phyloP scores from a whole-genome alignment of 1,139 yeast species.

The Blastobotrys buckinghamii region DNA sequence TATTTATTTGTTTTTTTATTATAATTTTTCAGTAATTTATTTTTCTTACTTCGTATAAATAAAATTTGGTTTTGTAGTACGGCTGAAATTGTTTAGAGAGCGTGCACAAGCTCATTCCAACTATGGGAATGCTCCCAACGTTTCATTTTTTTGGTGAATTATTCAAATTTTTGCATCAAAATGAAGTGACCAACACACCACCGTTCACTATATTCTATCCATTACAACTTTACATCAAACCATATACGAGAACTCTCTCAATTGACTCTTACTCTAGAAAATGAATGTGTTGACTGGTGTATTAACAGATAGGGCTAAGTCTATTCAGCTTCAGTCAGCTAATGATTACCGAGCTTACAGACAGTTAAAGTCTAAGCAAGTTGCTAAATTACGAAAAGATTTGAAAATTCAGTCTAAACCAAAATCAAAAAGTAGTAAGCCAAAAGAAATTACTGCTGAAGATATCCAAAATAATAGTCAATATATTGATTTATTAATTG shows the following conservation, averaged over 20 bases:
- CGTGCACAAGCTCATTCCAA: too few relatives aligned
- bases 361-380: constrained; percentile 34
- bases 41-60: too few relatives aligned
- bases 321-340: constrained; percentile 39
- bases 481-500: constrained; percentile 46
- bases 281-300: constrained; percentile 26
- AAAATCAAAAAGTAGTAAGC: constrained; percentile 32
- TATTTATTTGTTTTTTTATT: not conserved
- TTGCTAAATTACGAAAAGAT: constrained; percentile 53
- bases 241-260: not conserved
- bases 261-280: too few relatives aligned
- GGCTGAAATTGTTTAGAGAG: too few relatives aligned
- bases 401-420: constrained; percentile 51
- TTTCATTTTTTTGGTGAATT: too few relatives aligned
- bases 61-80: too few relatives aligned
- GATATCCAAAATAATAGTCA: constrained; percentile 44
- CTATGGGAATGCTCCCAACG: too few relatives aligned
- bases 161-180: not conserved
- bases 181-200: too few relatives aligned
- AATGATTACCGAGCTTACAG: constrained; percentile 33
- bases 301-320: constrained; percentile 30
- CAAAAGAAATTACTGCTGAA: constrained; percentile 35
- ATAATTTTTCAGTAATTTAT: not conserved
- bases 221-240: not conserved
- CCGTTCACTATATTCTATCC: too few relatives aligned